These are phyloP conservation scores for Chloropicon primus DNA, from an alignment of 139 green algal species.

Conservation along the genomic window DNA sequence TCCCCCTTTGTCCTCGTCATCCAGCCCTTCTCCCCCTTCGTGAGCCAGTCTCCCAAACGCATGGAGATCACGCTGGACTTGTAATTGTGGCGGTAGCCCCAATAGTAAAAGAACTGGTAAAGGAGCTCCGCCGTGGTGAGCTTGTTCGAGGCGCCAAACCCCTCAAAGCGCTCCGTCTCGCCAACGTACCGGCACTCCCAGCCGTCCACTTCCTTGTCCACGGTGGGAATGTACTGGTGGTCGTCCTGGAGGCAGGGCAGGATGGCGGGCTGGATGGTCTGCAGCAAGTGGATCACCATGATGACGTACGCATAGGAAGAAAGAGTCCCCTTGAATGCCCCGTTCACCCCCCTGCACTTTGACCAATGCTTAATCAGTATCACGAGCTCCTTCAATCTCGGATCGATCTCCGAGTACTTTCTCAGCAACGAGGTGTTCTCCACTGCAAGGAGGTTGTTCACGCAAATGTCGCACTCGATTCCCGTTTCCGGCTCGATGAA, in stretches of 20 bases:
- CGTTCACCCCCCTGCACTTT: constrained; percentile 67
- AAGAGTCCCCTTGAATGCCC: constrained; percentile 78
- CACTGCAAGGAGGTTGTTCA: constrained; percentile 81
- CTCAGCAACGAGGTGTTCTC: constrained; percentile 59
- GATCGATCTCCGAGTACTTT: constrained; percentile 62
- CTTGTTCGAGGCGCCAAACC: constrained; percentile 59
- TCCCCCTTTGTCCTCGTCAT: constrained; percentile 21
- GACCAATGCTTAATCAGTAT: constrained; percentile 82
- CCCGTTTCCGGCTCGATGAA: constrained; percentile 33
- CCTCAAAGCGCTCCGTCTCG: constrained; percentile 31
- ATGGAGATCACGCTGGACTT: constrained; percentile 56
- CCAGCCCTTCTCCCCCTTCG: constrained; percentile 68
- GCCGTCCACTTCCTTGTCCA: constrained; percentile 13
- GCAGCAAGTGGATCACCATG: constrained; percentile 74
- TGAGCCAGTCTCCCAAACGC: constrained; percentile 38
- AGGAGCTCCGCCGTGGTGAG: constrained; percentile 69
- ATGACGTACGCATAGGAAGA: constrained; percentile 83
- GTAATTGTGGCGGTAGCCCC: constrained; percentile 81
- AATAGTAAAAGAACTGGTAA: constrained; percentile 82
- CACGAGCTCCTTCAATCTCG: constrained; percentile 53
- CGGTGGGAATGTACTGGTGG: constrained; percentile 11
- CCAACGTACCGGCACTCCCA: constrained; percentile 51
- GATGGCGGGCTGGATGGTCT: constrained; percentile 41
- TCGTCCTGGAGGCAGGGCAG: constrained; percentile 44
- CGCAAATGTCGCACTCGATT: constrained; percentile 29